Base-by-base conservation (phyloP, 2,329 filamentous ascomycete genomes). In the Aspergillus sojae region DNA sequence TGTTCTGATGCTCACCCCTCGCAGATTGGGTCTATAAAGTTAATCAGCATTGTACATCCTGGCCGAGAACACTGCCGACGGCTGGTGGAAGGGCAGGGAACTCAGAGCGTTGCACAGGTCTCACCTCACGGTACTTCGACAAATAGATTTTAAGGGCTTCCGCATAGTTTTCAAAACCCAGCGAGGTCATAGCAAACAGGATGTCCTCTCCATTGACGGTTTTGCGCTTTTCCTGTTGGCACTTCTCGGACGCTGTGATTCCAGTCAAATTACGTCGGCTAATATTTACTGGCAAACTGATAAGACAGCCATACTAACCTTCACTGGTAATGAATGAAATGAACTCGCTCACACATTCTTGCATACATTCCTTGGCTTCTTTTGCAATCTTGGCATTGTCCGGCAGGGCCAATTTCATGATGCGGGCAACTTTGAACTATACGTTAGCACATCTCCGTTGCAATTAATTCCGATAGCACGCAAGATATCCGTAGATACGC, bases 241-340 rank as follows among this genome's bases (percentile, higher is more conserved):
- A 99, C 81, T 99, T 99, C 80, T 99, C 95, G 67, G 95, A 98
- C 32, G 95, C 95, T 77, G 69, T 71, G 60, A 39, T n/a, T 48
- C 1, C 58, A 67, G 61, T 65, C n/a, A 34, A 5, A 16, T 39
- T 23, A 57, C 14, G 36, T 67, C 26, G 66, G 52, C 43, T 50
- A 19, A 55, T 23, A 12, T 12, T 5, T 9, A 28, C 5, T 16
- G 6, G 46, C 11, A 41, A n/a, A 34, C 23, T 2, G 21, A 46
- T 19, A 14, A 34, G 7, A 19, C n/a, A 26, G 58, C 19, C 46
- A 21, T 30, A 83, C 91, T 76, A 79, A 97, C 95, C 95, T 86
- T 99, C 95, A 79, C 94, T 98, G 41, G 95, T 99, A 77, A 99
- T 98, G 85, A 99, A 99, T 7, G 93, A 97, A 83, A 99, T 99